Percentiles rank a stretch among this genome's conserved stretches.
phyloP scores from a whole-genome alignment of 2,329 filamentous ascomycete species.

The Elsinoe arachidis region DNA sequence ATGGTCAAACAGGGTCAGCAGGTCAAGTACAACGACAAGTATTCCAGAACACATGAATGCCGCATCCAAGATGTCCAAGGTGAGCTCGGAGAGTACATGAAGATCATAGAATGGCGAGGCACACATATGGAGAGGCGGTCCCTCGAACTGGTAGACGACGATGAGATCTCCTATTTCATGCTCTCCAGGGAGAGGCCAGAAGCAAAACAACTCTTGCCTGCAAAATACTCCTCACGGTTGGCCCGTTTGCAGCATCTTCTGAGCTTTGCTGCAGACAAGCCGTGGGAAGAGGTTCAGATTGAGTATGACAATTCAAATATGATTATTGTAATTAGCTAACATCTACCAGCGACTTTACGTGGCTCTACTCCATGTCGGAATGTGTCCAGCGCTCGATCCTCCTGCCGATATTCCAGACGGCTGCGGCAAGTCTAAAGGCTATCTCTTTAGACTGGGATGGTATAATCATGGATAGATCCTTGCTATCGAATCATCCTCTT shows the following conservation, averaged over 20 bases:
- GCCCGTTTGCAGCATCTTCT: neutral
- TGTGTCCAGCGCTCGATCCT: neutral
- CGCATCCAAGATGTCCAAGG: neutral
- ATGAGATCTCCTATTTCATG: neutral
- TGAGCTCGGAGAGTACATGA: neutral
- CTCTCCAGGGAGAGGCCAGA: neutral
- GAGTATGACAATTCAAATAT: neutral
- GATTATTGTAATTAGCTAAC: neutral
- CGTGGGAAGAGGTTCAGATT: neutral
- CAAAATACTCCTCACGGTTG: neutral
- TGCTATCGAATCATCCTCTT: neutral
- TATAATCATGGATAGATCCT: neutral
- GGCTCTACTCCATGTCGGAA: neutral
- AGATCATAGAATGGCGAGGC: constrained; percentile 1
- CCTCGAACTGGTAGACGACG: neutral
- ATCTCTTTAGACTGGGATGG: constrained; percentile 4
- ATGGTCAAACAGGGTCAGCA: constrained; percentile 2
- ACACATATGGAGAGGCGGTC: neutral
- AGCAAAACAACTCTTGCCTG: neutral
- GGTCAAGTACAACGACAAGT: neutral
- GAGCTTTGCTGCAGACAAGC: neutral
- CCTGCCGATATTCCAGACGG: neutral
- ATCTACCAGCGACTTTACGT: neutral
- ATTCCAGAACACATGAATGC: neutral
- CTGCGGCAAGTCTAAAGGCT: neutral